These are phyloP conservation scores for Xenoacremonium recifei DNA, from an alignment of 2,329 filamentous ascomycete genomes.

Conservation along the genomic window DNA sequence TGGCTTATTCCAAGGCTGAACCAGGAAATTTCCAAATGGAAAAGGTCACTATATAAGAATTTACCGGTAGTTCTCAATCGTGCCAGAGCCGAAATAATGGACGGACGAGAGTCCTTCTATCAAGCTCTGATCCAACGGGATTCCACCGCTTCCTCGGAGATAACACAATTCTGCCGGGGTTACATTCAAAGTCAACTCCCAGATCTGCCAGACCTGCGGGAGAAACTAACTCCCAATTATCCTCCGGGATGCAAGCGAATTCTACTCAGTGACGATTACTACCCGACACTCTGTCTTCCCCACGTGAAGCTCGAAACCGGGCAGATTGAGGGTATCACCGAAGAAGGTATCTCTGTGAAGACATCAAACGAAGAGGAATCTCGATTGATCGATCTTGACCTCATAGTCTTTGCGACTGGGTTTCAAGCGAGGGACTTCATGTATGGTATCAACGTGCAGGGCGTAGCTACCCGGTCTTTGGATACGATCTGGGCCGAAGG, in stretches of 20 bases:
- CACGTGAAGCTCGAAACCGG: constrained; percentile 1
- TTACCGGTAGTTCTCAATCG: constrained; percentile 2
- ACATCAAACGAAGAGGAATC: too few relatives aligned
- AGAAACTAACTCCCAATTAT: constrained; percentile 1
- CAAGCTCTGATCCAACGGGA: constrained; percentile 1
- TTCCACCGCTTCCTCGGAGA: too few relatives aligned
- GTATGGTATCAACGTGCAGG: constrained; percentile 4
- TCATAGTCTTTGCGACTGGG: constrained; percentile 3
- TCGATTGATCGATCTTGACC: constrained; percentile 2
- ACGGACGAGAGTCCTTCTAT: constrained; percentile 1
- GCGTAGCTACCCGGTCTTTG: not conserved
- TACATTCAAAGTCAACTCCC: not conserved
- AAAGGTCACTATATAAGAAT: not conserved
- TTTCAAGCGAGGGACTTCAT: constrained; percentile 3
- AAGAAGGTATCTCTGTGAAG: not conserved
- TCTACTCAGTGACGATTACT: constrained; percentile 3
- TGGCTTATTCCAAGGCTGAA: constrained; percentile 5
- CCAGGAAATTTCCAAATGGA: constrained; percentile 1
- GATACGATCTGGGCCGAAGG: constrained; percentile 2
- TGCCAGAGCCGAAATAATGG: constrained; percentile 1
- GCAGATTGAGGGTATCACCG: not conserved
- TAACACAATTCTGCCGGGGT: not conserved
- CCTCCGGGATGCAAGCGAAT: constrained; percentile 1
- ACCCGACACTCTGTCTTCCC: not conserved
- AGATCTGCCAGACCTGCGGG: not conserved